Percentiles rank a stretch among this genome's conserved stretches.
phyloP scores from a whole-genome alignment of 2,329 filamentous ascomycete species.

The Orbilia quercus region DNA sequence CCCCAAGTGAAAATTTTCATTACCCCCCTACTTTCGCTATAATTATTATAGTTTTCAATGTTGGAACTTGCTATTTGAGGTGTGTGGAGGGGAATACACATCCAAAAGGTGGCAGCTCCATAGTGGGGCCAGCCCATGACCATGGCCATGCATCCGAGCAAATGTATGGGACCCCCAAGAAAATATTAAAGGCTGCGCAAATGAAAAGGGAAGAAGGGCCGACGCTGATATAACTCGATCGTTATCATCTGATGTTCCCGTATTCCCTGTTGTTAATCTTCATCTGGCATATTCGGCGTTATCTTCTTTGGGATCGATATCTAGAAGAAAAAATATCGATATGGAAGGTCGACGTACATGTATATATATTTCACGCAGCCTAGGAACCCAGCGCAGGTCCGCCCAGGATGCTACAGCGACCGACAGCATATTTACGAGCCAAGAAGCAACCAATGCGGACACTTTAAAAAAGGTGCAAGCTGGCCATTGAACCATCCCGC shows the following conservation, averaged over 20 bases:
- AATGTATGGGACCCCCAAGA: slow-evolving; percentile 6
- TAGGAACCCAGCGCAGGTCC: slow-evolving; percentile 2
- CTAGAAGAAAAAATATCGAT: slow-evolving; percentile 10
- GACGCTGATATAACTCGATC: slow-evolving; percentile 10
- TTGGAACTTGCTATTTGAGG: slow-evolving; percentile 12
- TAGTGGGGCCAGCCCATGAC: slow-evolving; percentile 16
- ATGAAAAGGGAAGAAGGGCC: slow-evolving; percentile 9
- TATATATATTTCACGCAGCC: slow-evolving; percentile 2
- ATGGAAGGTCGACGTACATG: slow-evolving; percentile 29
- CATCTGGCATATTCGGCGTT: slow-evolving; percentile 21
- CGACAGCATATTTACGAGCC: slow-evolving; percentile 1
- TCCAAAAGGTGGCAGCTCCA: background rate
- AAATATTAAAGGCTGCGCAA: too few relatives aligned
- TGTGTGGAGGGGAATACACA: too few relatives aligned
- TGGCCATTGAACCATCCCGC: slow-evolving; percentile 10
- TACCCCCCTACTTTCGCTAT: background rate
- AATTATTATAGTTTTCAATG: slow-evolving; percentile 20
- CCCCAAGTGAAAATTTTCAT: background rate
- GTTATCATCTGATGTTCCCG: slow-evolving; percentile 5
- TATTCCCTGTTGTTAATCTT: background rate
- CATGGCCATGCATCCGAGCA: background rate
- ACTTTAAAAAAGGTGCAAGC: background rate
- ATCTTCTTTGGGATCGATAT: slow-evolving; percentile 16
- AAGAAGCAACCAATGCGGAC: slow-evolving; percentile 10
- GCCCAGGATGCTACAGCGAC: too few relatives aligned